Percentiles rank a stretch among this genome's conserved stretches.
These are phyloP conservation scores for Nitzschia putrida DNA, from an alignment of 108 stramenopile species.

Conservation along the genomic window DNA sequence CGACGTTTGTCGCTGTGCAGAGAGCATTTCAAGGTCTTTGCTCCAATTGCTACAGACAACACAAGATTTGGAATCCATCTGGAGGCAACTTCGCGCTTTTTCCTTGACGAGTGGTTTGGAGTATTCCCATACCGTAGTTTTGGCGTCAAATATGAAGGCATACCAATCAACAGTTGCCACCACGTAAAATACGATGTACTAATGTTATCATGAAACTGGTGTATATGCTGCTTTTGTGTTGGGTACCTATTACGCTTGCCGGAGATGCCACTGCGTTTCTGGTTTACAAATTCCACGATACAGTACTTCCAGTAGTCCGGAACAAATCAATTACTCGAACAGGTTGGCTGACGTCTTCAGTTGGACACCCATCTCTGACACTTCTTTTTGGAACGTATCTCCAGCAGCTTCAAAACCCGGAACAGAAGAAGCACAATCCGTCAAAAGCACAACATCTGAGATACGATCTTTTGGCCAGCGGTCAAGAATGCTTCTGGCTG, in stretches of 20 bases:
- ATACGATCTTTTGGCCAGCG: conserved; percentile 53
- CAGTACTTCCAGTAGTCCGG: not conserved
- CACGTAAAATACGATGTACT: too few species aligned
- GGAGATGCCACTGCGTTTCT: not conserved
- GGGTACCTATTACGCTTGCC: not conserved
- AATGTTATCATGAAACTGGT: too few species aligned
- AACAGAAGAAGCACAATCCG: conserved; percentile 82
- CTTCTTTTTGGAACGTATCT: conserved; percentile 58
- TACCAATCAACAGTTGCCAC: too few species aligned
- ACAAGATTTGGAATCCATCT: conserved; percentile 23
- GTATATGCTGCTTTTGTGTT: too few species aligned
- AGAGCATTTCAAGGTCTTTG: conserved; percentile 15
- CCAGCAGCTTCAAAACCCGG: conserved; percentile 83
- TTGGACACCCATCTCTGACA: conserved; percentile 57
- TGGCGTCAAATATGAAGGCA: too few species aligned
- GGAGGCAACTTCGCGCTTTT: conserved; percentile 12
- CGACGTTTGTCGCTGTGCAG: conserved; percentile 8
- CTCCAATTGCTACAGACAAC: conserved; percentile 2
- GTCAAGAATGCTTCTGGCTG: conserved; percentile 65
- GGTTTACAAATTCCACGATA: not conserved
- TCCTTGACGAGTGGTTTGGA: too few species aligned
- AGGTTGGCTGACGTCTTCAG: conserved; percentile 29
- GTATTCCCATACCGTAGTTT: too few species aligned
- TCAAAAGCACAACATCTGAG: conserved; percentile 59
- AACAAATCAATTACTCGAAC: too few species aligned